phyloP scores from a whole-genome alignment of 495 filamentous ascomycete genomes.

The Umbilicaria muhlenbergii region DNA sequence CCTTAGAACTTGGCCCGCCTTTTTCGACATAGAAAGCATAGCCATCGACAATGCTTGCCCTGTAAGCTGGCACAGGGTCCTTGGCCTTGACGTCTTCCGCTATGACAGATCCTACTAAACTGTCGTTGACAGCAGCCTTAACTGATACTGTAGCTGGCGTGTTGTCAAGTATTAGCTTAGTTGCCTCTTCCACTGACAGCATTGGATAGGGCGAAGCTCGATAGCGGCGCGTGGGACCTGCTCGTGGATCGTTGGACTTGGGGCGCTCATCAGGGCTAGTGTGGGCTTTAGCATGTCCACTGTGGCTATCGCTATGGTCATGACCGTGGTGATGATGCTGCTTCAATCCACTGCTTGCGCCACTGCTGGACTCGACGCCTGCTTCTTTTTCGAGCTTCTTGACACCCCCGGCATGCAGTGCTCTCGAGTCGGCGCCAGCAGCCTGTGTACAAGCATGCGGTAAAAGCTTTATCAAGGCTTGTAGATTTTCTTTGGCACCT shows the following conservation, averaged over 20 bases:
- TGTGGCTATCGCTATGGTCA: constrained; percentile 34
- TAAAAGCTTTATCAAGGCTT: constrained; percentile 72
- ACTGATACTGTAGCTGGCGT: constrained; percentile 43
- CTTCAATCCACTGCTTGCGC: constrained; percentile 13
- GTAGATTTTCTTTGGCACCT: constrained; percentile 92
- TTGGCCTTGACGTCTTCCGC: constrained; percentile 67
- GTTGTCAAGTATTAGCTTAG: constrained; percentile 51
- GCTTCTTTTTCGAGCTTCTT: constrained; percentile 75
- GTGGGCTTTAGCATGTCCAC: constrained; percentile 52
- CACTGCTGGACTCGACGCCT: constrained; percentile 32
- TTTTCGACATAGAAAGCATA: constrained; percentile 65
- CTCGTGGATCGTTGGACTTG: constrained; percentile 65
- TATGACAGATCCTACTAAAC: constrained; percentile 58
- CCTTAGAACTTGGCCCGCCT: constrained; percentile 44
- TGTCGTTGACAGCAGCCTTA: constrained; percentile 39
- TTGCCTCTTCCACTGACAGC: constrained; percentile 68
- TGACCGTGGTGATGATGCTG: constrained; percentile 33
- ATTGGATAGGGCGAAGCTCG: constrained; percentile 85
- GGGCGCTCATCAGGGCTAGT: constrained; percentile 45
- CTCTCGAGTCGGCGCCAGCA: constrained; percentile 65
- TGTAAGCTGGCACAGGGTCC: constrained; percentile 80
- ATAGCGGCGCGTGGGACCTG: constrained; percentile 62
- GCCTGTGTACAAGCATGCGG: constrained; percentile 90
- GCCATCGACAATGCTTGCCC: constrained; percentile 93
- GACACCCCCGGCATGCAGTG: constrained; percentile 64